Base-by-base conservation (phyloP, 2,329 filamentous ascomycete genomes). In the Botryotinia globosa region DNA sequence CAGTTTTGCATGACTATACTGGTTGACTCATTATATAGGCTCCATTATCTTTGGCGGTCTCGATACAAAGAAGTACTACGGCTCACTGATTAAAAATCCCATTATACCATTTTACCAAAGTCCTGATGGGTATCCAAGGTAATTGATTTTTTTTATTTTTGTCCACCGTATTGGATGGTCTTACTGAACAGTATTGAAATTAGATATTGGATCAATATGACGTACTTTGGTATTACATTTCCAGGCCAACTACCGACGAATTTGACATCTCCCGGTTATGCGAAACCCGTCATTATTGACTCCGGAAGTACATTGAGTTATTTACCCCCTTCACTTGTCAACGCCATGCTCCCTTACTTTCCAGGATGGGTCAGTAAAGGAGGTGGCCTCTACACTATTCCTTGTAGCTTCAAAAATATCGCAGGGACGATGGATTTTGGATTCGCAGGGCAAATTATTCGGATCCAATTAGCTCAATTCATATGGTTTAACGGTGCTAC, bases 131-230 rank as follows among this genome's bases (percentile, higher is more conserved):
- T 69, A 67, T 51, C 71, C 71, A 10, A 70, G 73, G 66, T 74
- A 74, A 34, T 29, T 34, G 10, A 39, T 54, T 54, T n/a, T 54
- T 34, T 29, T 45, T 9, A 39, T 4, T 12, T 51, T 10, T 20
- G 12, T 34, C 16, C 9, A 18, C 7, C n/a, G 32, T 56, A 42
- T 9, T 45, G 45, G 37, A 56, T 29, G 37, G 69, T 66, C 39
- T 67, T 67, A 48, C 48, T 72, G 34, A 72, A 45, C n/a, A 58
- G 34, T 58, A 8, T 44, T 39, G 37, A 51, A 42, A 32, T 22
- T 45, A 75, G 74, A 34, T 77, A 77, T 56, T 77, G 76, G 75
- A 74, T 77, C n/a, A 73, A 76, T 29, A 71, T 77, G 72, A 74
- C 58, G 29, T 76, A 75, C 14, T 67, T 77, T n/a, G 72, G 73